These are phyloP conservation scores for Tricholoma matsutake DNA, from an alignment of 768 basidiomycete genomes.

Conservation along the genomic window DNA sequence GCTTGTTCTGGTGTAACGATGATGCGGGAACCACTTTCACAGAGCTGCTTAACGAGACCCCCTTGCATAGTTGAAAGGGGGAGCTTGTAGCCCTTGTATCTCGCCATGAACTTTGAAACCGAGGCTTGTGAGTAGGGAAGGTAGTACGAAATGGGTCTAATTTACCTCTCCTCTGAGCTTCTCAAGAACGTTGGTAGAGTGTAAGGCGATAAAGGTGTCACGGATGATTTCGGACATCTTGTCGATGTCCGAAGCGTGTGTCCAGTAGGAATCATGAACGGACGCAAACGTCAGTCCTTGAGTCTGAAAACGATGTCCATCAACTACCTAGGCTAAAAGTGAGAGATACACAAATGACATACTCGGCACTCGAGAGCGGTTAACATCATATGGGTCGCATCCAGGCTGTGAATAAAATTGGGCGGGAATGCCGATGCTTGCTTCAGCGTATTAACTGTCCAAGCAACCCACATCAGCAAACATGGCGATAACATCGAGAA, in stretches of 20 bases:
- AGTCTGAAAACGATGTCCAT: constrained; percentile 40
- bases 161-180: constrained; percentile 73
- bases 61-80: constrained; percentile 50
- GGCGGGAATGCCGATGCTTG: constrained; percentile 98
- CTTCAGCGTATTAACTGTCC: constrained; percentile 70
- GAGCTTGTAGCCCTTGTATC: constrained; percentile 72
- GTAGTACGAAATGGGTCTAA: constrained; percentile 2
- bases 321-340: constrained; percentile 1
- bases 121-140: constrained; percentile 2
- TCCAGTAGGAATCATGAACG: constrained; percentile 99
- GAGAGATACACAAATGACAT: constrained; percentile 3
- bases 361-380: constrained; percentile 89
- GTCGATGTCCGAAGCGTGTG: constrained; percentile 85
- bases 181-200: constrained; percentile 80
- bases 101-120: constrained; percentile 57
- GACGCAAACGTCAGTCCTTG: constrained; percentile 83
- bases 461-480: constrained; percentile 2
- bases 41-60: constrained; percentile 37
- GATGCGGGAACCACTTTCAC: constrained; percentile 43
- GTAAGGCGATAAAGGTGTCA: constrained; percentile 89
- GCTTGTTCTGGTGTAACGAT: constrained; percentile 40
- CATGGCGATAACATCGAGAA: background rate
- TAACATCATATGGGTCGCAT: constrained; percentile 98
- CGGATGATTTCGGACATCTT: constrained; percentile 87
- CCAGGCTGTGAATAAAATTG: constrained; percentile 96